Evolutionary conservation across 306 rosid genomes (phyloP).

Genomic region (Medicago ruthenica): DNA sequence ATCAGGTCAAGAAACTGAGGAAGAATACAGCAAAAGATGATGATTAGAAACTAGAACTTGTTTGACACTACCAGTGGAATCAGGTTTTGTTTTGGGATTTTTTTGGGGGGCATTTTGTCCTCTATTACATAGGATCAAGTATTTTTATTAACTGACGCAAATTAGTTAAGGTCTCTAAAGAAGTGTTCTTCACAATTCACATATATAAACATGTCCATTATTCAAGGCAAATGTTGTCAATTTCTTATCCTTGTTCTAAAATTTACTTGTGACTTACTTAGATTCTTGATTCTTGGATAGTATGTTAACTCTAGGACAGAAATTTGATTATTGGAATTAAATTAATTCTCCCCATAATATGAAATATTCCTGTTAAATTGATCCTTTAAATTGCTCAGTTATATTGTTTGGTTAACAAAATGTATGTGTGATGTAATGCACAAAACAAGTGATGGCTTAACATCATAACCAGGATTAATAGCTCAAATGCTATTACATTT

Average conservation of each 20-base stretch:
- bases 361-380: neutral
- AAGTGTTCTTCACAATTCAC: conserved; percentile 25
- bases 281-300: conserved; percentile 23
- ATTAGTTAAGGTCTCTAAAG: conserved; percentile 3
- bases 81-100: conserved; percentile 42
- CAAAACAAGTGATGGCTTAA: neutral
- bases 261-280: neutral
- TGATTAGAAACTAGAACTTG: neutral
- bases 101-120: neutral
- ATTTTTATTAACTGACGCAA: conserved; percentile 4
- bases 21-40: conserved; percentile 54
- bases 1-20: conserved; percentile 58
- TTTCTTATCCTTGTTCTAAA: conserved; percentile 8
- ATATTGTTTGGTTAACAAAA: conserved; percentile 1
- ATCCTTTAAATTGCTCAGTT: neutral
- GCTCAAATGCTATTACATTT: neutral
- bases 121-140: conserved; percentile 21
- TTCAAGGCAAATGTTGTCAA: neutral
- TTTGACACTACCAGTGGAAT: neutral
- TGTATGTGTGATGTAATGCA: neutral
- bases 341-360: neutral
- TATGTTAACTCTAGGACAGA: conserved; percentile 2
- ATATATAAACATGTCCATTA: neutral
- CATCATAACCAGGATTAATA: neutral
- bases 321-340: conserved; percentile 26